Evolutionary conservation across 208 protist genomes (phyloP), one percentile per base, ranked within the genome.

Genomic region (Crithidia acanthocephali): DNA sequence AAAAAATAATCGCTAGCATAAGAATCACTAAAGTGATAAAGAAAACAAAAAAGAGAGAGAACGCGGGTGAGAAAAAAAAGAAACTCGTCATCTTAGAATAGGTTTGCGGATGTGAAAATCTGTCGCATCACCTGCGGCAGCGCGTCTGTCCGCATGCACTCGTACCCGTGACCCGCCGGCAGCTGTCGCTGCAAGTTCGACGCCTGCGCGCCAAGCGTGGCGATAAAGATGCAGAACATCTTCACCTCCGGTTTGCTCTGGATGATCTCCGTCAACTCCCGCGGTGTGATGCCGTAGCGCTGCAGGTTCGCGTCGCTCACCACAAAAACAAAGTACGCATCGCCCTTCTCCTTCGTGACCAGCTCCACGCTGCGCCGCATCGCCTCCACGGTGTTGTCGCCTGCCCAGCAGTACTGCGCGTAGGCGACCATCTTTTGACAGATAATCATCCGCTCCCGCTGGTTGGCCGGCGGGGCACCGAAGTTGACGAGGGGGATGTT

Each of bases 291-390:
- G 64, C 94, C 95, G 79, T 98, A 98, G 22, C 87, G 88, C 18
- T 81, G 79, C 44, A 98, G 78, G 68, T 98, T 98, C 25, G 97
- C 97, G 62, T 98, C 97, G 62, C 87, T 96, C 47, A 98, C 85
- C 18, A 98, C 81, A 76, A 98, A 93, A 5, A 98, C 96, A 81
- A 98, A 95, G 70, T 93, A 93, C 25, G 97, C 84, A 65, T 98
- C 93, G 3, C 84, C 94, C 58, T 95, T 92, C 59, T 93, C 80
- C 40, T 86, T 76, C 13, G 83, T 88, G 25, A 92, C 86, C 8
- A 88, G 63, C 20, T 91, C 73, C n/a, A 97, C 64, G 55, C 90
- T 93, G 16, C 79, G 42, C 37, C 76, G 77, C 82, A 95, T 95
- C 8, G 91, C 87, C 78, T 95, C 83, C 8, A 98, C 84, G 7